Conservation (phyloP, 108 stramenopile species). For the Aurantiochytrium sp. region DNA sequence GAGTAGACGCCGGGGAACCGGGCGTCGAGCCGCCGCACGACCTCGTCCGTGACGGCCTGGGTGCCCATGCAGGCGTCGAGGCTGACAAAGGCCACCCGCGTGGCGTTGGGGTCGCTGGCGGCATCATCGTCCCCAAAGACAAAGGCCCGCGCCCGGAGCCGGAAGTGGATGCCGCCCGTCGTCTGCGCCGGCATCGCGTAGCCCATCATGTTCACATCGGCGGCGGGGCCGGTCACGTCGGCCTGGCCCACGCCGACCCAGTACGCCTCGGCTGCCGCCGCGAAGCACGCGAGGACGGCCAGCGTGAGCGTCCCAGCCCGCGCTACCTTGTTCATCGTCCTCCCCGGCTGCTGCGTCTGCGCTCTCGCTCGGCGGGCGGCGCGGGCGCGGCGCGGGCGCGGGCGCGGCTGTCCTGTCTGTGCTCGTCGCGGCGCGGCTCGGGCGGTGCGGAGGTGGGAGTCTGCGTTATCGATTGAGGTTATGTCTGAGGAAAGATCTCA, state of each 20-base stretch:
- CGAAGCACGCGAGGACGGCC: no score
- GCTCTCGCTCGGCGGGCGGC: no score
- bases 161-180: constrained; percentile 53
- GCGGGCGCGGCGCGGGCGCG: no score
- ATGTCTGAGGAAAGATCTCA: no score
- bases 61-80: constrained; percentile 57
- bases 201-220: constrained; percentile 37
- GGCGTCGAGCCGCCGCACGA: constrained; percentile 19
- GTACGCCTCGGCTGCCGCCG: not conserved
- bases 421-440: no score
- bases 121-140: constrained; percentile 39
- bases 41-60: constrained; percentile 45
- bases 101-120: constrained; percentile 32
- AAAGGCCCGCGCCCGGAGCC: constrained; percentile 56
- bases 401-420: no score
- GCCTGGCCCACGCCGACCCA: constrained; percentile 8
- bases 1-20: constrained; percentile 18
- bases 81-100: constrained; percentile 55
- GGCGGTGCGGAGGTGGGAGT: no score
- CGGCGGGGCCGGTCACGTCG: constrained; percentile 31
- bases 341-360: no score
- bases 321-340: no score
- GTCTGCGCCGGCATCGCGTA: constrained; percentile 45
- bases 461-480: no score
- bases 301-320: no score